Conservation (phyloP, 495 filamentous ascomycete species). For the Penicillium manginii region DNA sequence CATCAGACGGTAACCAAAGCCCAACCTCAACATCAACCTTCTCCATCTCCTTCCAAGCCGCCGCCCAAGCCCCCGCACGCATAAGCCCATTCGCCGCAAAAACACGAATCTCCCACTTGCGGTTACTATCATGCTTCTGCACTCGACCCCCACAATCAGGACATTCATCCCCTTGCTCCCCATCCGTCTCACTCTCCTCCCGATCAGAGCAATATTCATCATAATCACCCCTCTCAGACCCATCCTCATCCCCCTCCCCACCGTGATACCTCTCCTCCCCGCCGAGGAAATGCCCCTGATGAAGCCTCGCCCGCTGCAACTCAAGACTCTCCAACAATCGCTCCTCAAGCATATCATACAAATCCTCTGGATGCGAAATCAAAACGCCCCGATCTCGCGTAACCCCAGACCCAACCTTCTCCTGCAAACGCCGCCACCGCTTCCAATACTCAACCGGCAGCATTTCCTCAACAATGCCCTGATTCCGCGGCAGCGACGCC, state of each 20-base stretch:
- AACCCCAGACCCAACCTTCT: conserved; percentile 74
- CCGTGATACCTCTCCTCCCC: conserved; percentile 32
- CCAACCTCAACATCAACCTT: conserved; percentile 91
- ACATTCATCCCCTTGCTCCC: conserved; percentile 57
- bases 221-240: conserved; percentile 38
- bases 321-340: conserved; percentile 87
- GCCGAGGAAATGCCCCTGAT: conserved; percentile 73
- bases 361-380: conserved; percentile 84
- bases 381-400: conserved; percentile 79
- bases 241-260: conserved; percentile 31
- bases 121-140: conserved; percentile 48
- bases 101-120: conserved; percentile 82
- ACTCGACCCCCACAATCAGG: conserved; percentile 61
- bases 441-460: conserved; percentile 63
- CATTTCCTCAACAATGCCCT: conserved; percentile 57
- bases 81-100: conserved; percentile 95
- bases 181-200: conserved; percentile 39
- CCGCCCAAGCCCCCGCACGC: conserved; percentile 87
- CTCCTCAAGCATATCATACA: conserved; percentile 92
- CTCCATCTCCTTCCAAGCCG: conserved; percentile 97
- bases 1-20: conserved; percentile 63
- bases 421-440: conserved; percentile 74
- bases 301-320: conserved; percentile 69
- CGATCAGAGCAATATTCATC: conserved; percentile 18
- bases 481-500: conserved; percentile 43